A percentile compares a stretch with the other conserved stretches of the same genome.
Evolutionary conservation across 305 asterid species (phyloP).

Genomic region (Fraxinus dipetala): DNA sequence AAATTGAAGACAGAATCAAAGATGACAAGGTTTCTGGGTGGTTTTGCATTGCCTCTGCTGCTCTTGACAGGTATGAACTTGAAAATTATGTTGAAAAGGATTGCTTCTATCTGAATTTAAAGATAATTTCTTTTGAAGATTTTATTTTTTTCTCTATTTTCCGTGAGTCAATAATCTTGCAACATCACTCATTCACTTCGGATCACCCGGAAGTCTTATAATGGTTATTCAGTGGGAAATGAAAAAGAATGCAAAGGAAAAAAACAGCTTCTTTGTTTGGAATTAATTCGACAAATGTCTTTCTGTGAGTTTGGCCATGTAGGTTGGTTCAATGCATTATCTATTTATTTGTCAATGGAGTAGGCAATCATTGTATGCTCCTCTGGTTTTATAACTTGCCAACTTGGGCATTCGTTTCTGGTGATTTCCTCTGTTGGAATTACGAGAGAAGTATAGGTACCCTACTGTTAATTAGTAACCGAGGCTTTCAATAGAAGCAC

Average conservation of each 20-base stretch:
- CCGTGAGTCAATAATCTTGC: neutral
- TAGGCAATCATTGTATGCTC: neutral
- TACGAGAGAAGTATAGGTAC: neutral
- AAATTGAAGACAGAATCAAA: slow-evolving; percentile 35
- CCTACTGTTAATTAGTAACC: neutral
- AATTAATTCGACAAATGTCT: neutral
- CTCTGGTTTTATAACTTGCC: neutral
- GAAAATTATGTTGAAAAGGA: neutral
- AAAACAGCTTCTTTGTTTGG: neutral
- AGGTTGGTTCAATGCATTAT: neutral
- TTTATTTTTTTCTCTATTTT: neutral
- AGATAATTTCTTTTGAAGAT: neutral
- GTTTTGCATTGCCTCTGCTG: slow-evolving; percentile 72
- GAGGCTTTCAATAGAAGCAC: neutral
- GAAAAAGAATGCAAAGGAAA: neutral
- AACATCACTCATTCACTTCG: neutral
- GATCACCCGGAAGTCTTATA: neutral
- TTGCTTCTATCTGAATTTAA: slow-evolving; percentile 9
- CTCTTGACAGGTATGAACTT: slow-evolving; percentile 63
- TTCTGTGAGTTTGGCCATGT: neutral
- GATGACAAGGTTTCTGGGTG: slow-evolving; percentile 65
- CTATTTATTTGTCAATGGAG: neutral
- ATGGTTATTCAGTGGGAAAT: neutral
- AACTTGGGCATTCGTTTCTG: neutral
- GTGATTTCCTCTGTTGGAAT: neutral